Evolutionary conservation across 768 basidiomycete species (phyloP), one percentile per base, ranked within the genome.

Genomic region (Boletus vinaceobasis): DNA sequence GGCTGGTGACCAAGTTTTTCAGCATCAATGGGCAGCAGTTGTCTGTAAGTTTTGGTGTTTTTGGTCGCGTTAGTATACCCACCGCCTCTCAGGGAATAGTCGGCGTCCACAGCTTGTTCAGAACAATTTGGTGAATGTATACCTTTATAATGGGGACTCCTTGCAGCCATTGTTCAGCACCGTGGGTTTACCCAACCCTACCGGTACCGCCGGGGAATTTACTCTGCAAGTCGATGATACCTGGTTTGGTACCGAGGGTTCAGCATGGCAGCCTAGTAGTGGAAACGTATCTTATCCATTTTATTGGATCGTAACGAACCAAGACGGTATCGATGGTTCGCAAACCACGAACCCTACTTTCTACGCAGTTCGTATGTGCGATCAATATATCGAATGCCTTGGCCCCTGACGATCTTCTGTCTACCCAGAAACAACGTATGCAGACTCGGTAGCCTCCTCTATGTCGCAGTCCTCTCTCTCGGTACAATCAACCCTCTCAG

Each of bases 221-320:
- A 76, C 74, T 31, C 70, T 81, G 3, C 80, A 76, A 33, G 86
- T 88, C 42, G 79, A 92, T 65, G 92, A 94, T 67, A 66, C 75
- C 15, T 93, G 88, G 89, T 92, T 83, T 69, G 87, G 86, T 31
- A 35, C 61, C 1, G 69, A 77, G 26, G 87, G 85, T 29, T 50
- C 66, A 31, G 60, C 70, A 3, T 86, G 79, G 73, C 68, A 65
- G 50, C 66, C 77, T 43, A 79, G 79, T 39, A 13, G 14, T 6
- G 61, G 72, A 17, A 81, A 86, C 57, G 71, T 81, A 45, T 74
- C 80, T 9, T 91, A 81, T 71, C 84, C 87, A 0, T 93, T 81
- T 63, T 93, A 79, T 72, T 95, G 87, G 79, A 77, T 91, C 48
- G 77, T 95, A 60, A 86, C 84, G n/a, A 78, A 81, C 45, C 79